phyloP scores from a whole-genome alignment of 176 grass and related monocot species.

The Triticum turgidum region DNA sequence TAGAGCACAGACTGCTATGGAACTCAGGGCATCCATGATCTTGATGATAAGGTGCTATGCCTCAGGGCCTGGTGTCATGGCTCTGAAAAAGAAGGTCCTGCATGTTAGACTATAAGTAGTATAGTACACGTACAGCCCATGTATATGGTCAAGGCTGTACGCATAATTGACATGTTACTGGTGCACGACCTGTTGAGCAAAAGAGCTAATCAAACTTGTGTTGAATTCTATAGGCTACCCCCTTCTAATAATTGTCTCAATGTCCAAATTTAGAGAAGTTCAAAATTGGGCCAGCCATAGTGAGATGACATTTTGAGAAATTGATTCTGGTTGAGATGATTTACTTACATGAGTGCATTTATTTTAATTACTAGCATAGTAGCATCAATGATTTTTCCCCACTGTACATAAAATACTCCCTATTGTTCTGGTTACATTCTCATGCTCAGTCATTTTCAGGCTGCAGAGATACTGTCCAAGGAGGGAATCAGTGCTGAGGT shows the following conservation, averaged over 20 bases:
- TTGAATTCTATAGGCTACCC: no score
- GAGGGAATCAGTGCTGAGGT: constrained; percentile 99
- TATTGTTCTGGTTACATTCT: constrained; percentile 18
- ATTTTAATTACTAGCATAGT: not conserved
- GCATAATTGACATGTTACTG: no score
- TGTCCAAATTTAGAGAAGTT: not conserved
- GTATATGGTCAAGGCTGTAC: no score
- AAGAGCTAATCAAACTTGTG: no score
- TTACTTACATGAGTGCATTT: not conserved
- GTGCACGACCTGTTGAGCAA: no score
- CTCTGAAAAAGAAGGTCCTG: not conserved
- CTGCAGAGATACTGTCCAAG: constrained; percentile 87
- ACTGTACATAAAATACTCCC: not conserved
- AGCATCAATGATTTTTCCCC: not conserved
- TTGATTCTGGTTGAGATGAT: not conserved
- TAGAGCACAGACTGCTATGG: not conserved
- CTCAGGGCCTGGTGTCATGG: not conserved
- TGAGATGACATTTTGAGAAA: not conserved
- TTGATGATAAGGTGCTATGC: not conserved
- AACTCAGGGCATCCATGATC: not conserved
- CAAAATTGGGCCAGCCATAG: not conserved
- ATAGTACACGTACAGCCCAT: no score
- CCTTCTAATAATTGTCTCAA: no score
- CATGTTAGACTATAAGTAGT: no score
- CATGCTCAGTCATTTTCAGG: constrained; percentile 51